These are phyloP conservation scores for Rhizopogon roseolus DNA, from an alignment of 768 basidiomycete genomes.

Conservation along the genomic window DNA sequence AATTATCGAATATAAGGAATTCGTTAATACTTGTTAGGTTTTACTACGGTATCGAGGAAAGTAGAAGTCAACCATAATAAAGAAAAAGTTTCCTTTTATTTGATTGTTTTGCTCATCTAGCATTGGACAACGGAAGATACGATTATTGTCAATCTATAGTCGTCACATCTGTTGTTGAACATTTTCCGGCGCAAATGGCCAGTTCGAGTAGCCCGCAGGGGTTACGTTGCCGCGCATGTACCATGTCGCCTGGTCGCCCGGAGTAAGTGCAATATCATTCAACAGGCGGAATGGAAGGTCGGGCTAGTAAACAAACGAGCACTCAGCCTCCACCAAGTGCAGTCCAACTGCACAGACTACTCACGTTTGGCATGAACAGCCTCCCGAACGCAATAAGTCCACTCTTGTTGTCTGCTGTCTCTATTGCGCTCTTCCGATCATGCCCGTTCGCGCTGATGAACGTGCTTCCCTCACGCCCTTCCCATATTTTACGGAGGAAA, in stretches of 20 bases:
- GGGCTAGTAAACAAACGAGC: conserved; percentile 12
- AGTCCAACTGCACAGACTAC: conserved; percentile 4
- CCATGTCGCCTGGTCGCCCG: conserved; percentile 16
- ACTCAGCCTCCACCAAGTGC: neutral
- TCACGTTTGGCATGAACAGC: conserved; percentile 34
- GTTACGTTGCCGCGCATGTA: conserved; percentile 18
- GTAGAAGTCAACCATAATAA: no score
- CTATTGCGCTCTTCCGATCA: conserved; percentile 34
- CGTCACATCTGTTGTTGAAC: neutral
- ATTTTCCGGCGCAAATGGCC: conserved; percentile 15
- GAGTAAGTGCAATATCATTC: conserved; percentile 14
- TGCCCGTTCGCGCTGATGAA: conserved; percentile 44
- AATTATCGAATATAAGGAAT: no score
- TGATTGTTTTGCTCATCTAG: no score
- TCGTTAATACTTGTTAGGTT: no score
- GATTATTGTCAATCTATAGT: no score
- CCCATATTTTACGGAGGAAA: conserved; percentile 43
- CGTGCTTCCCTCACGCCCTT: conserved; percentile 18
- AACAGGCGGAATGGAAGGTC: conserved; percentile 27
- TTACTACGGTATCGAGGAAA: no score
- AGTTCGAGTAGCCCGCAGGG: conserved; percentile 26
- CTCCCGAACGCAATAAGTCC: conserved; percentile 34
- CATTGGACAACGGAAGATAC: no score
- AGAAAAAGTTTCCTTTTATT: no score
- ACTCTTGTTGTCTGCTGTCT: conserved; percentile 28